Conservation (phyloP, 345 rosid genomes). For the Arabidopsis suecica region DNA sequence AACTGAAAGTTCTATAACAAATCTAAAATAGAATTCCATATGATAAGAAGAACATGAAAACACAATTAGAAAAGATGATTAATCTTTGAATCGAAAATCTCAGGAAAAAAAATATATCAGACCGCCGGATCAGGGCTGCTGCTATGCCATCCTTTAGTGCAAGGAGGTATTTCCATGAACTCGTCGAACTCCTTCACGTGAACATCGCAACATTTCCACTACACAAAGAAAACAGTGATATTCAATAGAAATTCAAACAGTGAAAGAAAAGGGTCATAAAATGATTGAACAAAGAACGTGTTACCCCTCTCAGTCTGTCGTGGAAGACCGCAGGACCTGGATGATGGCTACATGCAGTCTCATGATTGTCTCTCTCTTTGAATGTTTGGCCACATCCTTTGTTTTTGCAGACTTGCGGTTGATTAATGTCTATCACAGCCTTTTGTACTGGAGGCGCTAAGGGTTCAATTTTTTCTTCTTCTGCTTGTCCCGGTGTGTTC, state of each 20-base stretch:
- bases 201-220: constrained; percentile 97
- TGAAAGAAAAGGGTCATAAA: background rate
- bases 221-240: constrained; percentile 32
- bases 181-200: constrained; percentile 95
- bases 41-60: background rate
- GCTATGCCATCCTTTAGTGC: constrained; percentile 92
- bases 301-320: constrained; percentile 79
- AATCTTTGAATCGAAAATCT: constrained; percentile 12
- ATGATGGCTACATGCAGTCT: constrained; percentile 78
- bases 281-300: background rate
- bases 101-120: constrained; percentile 17
- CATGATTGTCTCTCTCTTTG: constrained; percentile 90
- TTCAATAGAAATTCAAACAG: background rate
- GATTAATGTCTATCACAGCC: constrained; percentile 61
- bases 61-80: background rate
- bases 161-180: constrained; percentile 89
- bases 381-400: constrained; percentile 81
- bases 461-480: constrained; percentile 34
- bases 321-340: constrained; percentile 98
- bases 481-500: constrained; percentile 19
- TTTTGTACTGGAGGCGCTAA: constrained; percentile 54
- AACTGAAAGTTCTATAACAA: background rate
- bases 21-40: background rate
- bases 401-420: constrained; percentile 83
- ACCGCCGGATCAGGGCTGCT: constrained; percentile 46